phyloP scores from a whole-genome alignment of 306 rosid species.

The Vigna hirtella region DNA sequence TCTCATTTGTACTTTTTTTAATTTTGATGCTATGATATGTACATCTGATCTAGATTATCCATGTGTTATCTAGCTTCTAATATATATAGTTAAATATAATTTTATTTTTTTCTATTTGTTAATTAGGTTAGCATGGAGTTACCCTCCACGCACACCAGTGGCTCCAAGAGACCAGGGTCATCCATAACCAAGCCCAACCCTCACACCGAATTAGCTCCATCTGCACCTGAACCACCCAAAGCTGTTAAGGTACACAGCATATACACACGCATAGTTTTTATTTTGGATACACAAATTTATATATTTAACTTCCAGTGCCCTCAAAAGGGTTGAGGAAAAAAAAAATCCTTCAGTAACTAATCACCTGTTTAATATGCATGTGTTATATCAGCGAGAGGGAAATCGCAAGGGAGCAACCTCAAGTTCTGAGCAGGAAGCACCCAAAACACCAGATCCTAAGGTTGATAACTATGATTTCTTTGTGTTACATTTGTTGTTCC shows the following conservation, averaged over 20 bases:
- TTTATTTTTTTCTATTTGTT: slow-evolving; percentile 22
- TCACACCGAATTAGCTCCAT: slow-evolving; percentile 45
- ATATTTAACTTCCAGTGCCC: too few species aligned
- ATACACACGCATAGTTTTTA: background rate
- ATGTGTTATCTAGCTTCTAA: slow-evolving; percentile 3
- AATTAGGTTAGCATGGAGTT: slow-evolving; percentile 56
- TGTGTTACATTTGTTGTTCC: background rate
- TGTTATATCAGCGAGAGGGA: slow-evolving; percentile 62
- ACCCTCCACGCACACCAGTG: slow-evolving; percentile 59
- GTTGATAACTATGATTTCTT: slow-evolving; percentile 37
- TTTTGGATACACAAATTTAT: background rate
- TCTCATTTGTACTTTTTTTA: background rate
- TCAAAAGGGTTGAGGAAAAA: too few species aligned
- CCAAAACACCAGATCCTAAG: slow-evolving; percentile 96
- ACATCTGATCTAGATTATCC: background rate
- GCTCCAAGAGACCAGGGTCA: slow-evolving; percentile 69
- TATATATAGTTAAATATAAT: background rate
- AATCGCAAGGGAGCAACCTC: slow-evolving; percentile 82
- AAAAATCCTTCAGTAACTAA: background rate
- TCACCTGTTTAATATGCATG: slow-evolving; percentile 27
- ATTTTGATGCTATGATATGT: background rate
- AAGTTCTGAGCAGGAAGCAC: slow-evolving; percentile 95
- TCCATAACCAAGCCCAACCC: slow-evolving; percentile 66
- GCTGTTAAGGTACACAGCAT: slow-evolving; percentile 53
- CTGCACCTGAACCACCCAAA: slow-evolving; percentile 67